These are phyloP conservation scores for Thelephora terrestris DNA, from an alignment of 1,284 basidiomycete species.

Conservation along the genomic window DNA sequence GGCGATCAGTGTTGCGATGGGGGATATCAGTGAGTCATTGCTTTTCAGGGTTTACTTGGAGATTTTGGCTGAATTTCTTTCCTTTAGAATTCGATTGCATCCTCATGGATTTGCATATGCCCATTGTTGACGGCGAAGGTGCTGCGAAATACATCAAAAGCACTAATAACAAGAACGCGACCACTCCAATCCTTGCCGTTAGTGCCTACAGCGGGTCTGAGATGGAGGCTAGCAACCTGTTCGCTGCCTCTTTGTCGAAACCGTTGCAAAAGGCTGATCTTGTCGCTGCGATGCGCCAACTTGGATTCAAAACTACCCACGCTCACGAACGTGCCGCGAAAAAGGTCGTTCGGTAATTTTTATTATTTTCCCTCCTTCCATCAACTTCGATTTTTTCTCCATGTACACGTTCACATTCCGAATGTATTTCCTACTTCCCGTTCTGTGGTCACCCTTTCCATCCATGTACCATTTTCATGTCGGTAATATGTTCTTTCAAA, in stretches of 20 bases:
- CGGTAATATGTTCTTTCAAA: too few relatives aligned
- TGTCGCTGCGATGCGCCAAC: constrained; percentile 66
- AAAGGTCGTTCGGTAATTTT: constrained; percentile 6
- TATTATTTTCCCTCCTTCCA: constrained; percentile 3
- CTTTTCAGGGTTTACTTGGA: constrained; percentile 4
- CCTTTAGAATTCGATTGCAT: constrained; percentile 76
- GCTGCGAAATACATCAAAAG: constrained; percentile 91
- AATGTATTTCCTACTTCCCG: too few relatives aligned
- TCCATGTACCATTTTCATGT: too few relatives aligned
- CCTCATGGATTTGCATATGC: constrained; percentile 86
- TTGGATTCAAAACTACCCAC: constrained; percentile 86
- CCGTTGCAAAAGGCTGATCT: constrained; percentile 83
- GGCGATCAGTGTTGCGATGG: constrained; percentile 94
- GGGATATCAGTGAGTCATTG: constrained; percentile 72
- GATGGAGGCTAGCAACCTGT: constrained; percentile 64
- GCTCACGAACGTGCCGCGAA: constrained; percentile 26
- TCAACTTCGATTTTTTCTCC: constrained; percentile 6
- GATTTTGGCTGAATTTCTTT: constrained; percentile 8
- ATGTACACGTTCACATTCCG: too few relatives aligned
- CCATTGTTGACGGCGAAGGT: constrained; percentile 86
- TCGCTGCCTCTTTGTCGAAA: constrained; percentile 80
- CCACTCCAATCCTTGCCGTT: constrained; percentile 87
- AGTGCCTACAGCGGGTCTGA: constrained; percentile 73
- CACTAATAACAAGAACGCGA: constrained; percentile 86
- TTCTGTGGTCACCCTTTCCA: too few relatives aligned